A percentile compares a stretch with the other conserved stretches of the same genome.
Evolutionary conservation across 1,284 basidiomycete species (phyloP).

Genomic region (Fomitopsis pinicola): DNA sequence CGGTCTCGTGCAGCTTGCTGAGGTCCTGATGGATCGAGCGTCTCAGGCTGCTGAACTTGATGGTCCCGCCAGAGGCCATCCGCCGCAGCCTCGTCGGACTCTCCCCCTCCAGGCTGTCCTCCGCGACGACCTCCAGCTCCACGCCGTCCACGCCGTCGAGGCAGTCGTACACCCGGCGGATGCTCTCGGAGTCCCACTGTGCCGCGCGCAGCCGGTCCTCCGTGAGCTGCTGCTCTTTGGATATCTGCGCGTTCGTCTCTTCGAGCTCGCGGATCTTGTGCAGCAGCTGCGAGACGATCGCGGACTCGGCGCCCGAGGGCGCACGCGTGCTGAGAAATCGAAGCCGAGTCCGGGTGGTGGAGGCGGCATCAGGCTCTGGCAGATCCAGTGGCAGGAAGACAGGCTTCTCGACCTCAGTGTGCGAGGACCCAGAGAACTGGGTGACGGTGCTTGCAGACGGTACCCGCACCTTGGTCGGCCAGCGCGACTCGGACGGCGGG

Average conservation of each 20-base stretch:
- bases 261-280: slow-evolving; percentile 79
- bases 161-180: slow-evolving; percentile 68
- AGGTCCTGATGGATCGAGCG: slow-evolving; percentile 32
- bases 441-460: background rate
- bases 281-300: slow-evolving; percentile 67
- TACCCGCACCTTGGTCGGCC: slow-evolving; percentile 7
- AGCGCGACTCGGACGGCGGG: slow-evolving; percentile 36
- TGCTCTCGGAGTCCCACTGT: slow-evolving; percentile 65
- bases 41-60: slow-evolving; percentile 42
- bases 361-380: background rate
- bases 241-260: slow-evolving; percentile 67
- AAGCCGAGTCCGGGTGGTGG: background rate
- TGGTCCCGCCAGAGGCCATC: slow-evolving; percentile 24
- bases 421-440: background rate
- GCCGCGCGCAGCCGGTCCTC: slow-evolving; percentile 58
- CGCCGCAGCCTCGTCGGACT: slow-evolving; percentile 3
- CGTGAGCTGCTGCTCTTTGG: slow-evolving; percentile 62
- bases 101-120: slow-evolving; percentile 24
- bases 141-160: slow-evolving; percentile 53
- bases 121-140: slow-evolving; percentile 37
- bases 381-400: background rate
- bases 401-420: background rate
- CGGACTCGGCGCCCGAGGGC: slow-evolving; percentile 35
- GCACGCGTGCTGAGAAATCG: background rate
- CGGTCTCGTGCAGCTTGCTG: slow-evolving; percentile 15